Percentiles rank a stretch among this genome's conserved stretches.
Evolutionary conservation across 2,329 filamentous ascomycete genomes (phyloP).

Genomic region (Sclerotinia sclerotiorum): DNA sequence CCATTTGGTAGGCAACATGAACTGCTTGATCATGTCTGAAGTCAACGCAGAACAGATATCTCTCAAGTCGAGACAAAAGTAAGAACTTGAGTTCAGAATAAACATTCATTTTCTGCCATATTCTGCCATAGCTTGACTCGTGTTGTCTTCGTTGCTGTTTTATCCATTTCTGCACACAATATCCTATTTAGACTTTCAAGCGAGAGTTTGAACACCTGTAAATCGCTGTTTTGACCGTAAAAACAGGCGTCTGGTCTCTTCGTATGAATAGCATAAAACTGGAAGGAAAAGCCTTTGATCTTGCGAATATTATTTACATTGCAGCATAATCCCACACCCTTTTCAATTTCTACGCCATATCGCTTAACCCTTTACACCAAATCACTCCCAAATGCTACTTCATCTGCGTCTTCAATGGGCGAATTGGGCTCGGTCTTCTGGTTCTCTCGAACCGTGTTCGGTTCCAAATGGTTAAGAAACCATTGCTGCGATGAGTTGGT

Average conservation of each 20-base stretch:
- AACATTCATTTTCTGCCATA: not conserved
- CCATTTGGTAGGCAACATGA: not conserved
- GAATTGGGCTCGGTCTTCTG: not conserved
- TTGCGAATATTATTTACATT: not conserved
- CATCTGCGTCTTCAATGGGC: not conserved
- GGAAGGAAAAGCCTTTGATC: not conserved
- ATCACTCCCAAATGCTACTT: no score
- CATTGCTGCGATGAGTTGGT: not conserved
- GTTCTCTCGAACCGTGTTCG: not conserved
- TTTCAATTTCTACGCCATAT: no score
- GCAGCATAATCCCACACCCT: not conserved
- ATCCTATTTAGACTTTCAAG: not conserved
- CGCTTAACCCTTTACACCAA: not conserved
- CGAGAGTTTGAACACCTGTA: not conserved
- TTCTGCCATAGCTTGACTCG: not conserved
- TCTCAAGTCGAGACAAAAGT: not conserved
- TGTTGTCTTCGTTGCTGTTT: not conserved
- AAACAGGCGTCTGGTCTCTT: not conserved
- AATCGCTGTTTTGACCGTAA: not conserved
- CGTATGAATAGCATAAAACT: not conserved
- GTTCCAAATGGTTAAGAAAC: not conserved
- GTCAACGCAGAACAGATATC: not conserved
- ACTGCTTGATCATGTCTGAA: not conserved
- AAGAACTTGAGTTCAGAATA: not conserved
- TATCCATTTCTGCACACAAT: not conserved